phyloP scores from a whole-genome alignment of 345 rosid genomes.

The Psidium guajava region DNA sequence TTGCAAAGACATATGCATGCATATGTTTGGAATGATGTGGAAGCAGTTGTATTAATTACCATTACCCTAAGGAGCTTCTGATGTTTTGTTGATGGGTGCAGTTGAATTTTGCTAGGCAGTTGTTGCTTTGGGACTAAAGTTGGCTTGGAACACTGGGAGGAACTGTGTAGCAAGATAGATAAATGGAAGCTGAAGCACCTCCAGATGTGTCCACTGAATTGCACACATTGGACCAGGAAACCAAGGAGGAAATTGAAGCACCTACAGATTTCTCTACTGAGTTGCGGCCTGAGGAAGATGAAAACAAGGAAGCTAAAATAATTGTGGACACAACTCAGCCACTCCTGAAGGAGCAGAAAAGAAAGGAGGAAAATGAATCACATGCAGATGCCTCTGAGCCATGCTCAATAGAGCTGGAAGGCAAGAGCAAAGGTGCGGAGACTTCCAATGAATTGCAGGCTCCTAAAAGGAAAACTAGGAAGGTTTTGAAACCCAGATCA shows the following conservation, averaged over 20 bases:
- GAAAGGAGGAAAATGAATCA: not conserved
- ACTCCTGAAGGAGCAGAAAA: not conserved
- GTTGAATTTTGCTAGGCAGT: not conserved
- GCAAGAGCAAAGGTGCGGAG: not conserved
- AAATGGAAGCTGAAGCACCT: not conserved
- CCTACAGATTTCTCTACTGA: not conserved
- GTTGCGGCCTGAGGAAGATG: not conserved
- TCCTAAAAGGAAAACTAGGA: constrained; percentile 17
- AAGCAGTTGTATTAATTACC: not conserved
- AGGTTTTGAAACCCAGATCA: constrained; percentile 23
- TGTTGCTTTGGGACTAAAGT: not conserved
- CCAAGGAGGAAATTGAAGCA: not conserved
- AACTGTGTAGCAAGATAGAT: not conserved
- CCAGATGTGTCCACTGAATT: not conserved
- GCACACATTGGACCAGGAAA: constrained; percentile 1
- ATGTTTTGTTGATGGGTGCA: not conserved
- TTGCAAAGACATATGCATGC: not conserved
- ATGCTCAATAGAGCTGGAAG: not conserved
- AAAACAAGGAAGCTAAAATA: not conserved
- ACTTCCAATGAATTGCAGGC: not conserved
- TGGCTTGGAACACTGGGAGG: not conserved
- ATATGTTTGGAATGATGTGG: not conserved
- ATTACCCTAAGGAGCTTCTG: not conserved
- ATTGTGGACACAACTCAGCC: not conserved
- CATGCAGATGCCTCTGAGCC: not conserved